Base-by-base conservation (phyloP, 2,329 filamentous ascomycete species). In the Pyricularia pennisetigena region DNA sequence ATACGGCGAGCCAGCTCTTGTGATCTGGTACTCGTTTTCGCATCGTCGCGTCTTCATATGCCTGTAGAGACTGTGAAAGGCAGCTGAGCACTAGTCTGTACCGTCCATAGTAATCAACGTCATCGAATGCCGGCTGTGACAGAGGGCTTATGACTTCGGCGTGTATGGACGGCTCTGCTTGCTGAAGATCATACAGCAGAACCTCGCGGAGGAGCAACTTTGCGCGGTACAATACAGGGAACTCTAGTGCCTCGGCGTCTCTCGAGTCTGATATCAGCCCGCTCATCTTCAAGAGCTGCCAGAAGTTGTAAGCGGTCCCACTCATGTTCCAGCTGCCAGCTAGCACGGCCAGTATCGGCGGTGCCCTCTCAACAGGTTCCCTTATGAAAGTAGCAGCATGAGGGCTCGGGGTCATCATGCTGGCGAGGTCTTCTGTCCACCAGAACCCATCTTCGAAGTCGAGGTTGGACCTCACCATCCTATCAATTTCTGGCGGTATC, bases 371-470 rank as follows among this genome's bases (percentile, higher is more conserved):
- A 12, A 78, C 73, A 2, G 78, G 73, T 2, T 81, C 79, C 68
- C 76, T 77, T 20, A 75, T 75, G 71, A 80, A 82, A 2, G 74
- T 76, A 3, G 80, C 76, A 10, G 77, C 69, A 4, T 78, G 75
- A 4, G 78, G 78, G 64, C 80, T 81, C 1, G 75, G 71, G 30
- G 78, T 77, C 12, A 80, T 77, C 49, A 80, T 70, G 64, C 73
- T 78, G 8, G 79, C 80, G 28, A 83, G 74, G 70, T 85, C 81
- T 65, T 85, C 83, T 20, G 81, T 83, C 82, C 83, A 85, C 85
- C 85, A 87, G 72, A 87, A 87, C 1, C 79, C 79, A 71, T 87
- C 85, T 35, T 83, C 78, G 68, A 84, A 86, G 71, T 87, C 85
- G 3, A 85, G 73, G 67, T 81, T 79, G 3, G 75, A 72, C 68